These are phyloP conservation scores for Obelidium mucronatum DNA, from an alignment of 192 early-diverging fungal genomes.

Conservation along the genomic window DNA sequence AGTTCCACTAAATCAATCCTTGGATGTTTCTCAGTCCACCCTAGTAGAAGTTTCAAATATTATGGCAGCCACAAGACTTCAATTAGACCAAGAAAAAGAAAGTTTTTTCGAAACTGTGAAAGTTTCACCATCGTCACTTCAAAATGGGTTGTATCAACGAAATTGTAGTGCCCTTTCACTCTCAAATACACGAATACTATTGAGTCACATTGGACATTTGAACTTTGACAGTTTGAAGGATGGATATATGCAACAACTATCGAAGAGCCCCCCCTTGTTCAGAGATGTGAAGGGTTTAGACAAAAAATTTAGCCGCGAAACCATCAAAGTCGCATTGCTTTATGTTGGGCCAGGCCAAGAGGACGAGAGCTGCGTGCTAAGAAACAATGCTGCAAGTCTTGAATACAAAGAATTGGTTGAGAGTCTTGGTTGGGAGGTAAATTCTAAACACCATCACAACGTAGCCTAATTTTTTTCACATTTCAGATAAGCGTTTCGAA, in stretches of 20 bases:
- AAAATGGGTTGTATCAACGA: too few species aligned
- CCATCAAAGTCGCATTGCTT: slow-evolving; percentile 87
- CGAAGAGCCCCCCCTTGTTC: slow-evolving; percentile 67
- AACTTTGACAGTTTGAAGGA: slow-evolving; percentile 78
- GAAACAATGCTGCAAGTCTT: slow-evolving; percentile 74
- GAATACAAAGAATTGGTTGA: slow-evolving; percentile 86
- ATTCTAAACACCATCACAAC: background rate
- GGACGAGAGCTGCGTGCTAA: slow-evolving; percentile 84
- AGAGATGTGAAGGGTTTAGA: slow-evolving; percentile 83
- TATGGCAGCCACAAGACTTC: background rate
- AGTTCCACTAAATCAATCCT: slow-evolving; percentile 39
- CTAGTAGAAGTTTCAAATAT: slow-evolving; percentile 44
- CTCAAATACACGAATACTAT: slow-evolving; percentile 59
- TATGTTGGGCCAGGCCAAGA: slow-evolving; percentile 94
- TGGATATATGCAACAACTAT: slow-evolving; percentile 69
- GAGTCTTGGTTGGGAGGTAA: slow-evolving; percentile 90
- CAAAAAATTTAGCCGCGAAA: slow-evolving; percentile 83
- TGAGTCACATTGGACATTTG: slow-evolving; percentile 80
- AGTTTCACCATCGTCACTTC: too few species aligned
- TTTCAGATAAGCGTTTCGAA: slow-evolving; percentile 74
- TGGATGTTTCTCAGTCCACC: slow-evolving; percentile 44
- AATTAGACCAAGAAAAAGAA: slow-evolving; percentile 15
- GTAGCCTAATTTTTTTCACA: too few species aligned
- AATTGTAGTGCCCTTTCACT: background rate
- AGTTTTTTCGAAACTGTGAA: too few species aligned